phyloP scores from a whole-genome alignment of 257 asterid species.

The Solanum tarijense region DNA sequence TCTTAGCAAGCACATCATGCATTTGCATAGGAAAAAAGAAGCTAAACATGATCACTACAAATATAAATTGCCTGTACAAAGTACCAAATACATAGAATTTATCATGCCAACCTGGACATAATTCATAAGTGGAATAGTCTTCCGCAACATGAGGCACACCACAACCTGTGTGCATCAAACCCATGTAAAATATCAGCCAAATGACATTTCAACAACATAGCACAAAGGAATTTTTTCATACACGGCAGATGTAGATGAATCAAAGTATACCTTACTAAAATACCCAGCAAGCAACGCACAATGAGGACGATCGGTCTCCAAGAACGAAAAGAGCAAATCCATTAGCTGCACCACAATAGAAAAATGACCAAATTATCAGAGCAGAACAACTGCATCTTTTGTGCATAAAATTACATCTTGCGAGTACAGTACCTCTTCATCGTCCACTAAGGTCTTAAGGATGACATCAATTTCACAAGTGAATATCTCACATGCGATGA shows the following conservation, averaged over 20 bases:
- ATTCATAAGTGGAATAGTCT: slow-evolving; percentile 79
- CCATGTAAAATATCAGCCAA: slow-evolving; percentile 13
- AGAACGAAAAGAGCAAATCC: slow-evolving; percentile 87
- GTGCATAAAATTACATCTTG: neutral
- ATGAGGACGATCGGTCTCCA: slow-evolving; percentile 81
- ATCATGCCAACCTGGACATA: slow-evolving; percentile 64
- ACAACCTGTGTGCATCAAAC: slow-evolving; percentile 61
- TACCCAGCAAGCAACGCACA: slow-evolving; percentile 92
- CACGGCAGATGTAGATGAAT: neutral
- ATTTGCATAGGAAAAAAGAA: neutral
- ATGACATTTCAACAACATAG: neutral
- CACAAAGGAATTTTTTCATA: neutral
- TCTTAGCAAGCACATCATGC: neutral
- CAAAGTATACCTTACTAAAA: slow-evolving; percentile 73
- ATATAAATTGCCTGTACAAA: neutral
- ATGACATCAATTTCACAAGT: slow-evolving; percentile 97
- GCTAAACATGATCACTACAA: neutral
- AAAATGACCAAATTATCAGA: slow-evolving; percentile 4
- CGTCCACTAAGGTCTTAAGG: slow-evolving; percentile 89
- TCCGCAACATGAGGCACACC: slow-evolving; percentile 85
- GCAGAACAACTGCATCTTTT: neutral
- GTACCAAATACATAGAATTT: neutral
- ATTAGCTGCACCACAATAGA: slow-evolving; percentile 50
- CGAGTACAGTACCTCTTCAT: slow-evolving; percentile 60
- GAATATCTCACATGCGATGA: slow-evolving; percentile 90